phyloP scores from a whole-genome alignment of 805 yeast genomes.

The Ogataea angusta region DNA sequence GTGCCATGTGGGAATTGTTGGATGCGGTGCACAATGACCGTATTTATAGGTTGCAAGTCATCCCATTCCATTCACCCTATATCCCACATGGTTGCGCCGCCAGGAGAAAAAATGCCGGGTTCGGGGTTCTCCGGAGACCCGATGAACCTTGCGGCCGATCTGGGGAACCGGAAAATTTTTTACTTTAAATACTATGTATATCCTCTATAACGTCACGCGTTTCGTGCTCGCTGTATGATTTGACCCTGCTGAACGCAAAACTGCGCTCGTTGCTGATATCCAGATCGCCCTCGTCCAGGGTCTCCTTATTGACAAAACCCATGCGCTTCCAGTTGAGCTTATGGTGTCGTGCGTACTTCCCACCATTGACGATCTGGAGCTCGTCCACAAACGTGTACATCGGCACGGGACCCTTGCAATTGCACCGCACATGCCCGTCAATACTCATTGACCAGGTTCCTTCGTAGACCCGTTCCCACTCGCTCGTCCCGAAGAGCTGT shows the following conservation, averaged over 20 bases:
- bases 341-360: slow-evolving; percentile 57
- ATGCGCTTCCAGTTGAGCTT: slow-evolving; percentile 70
- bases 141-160: slow-evolving; percentile 9
- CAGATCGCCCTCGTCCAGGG: slow-evolving; percentile 33
- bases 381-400: slow-evolving; percentile 63
- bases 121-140: slow-evolving; percentile 13
- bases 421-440: slow-evolving; percentile 51
- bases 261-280: slow-evolving; percentile 70
- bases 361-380: slow-evolving; percentile 56
- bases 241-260: slow-evolving; percentile 69
- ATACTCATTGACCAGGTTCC: slow-evolving; percentile 60
- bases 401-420: slow-evolving; percentile 55
- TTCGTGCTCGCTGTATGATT: slow-evolving; percentile 3
- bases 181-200: not conserved
- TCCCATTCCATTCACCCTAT: slow-evolving; percentile 13
- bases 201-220: not conserved
- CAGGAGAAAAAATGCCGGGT: slow-evolving; percentile 2
- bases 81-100: slow-evolving; percentile 9
- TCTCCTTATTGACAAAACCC: slow-evolving; percentile 39
- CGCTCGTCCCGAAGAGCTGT: slow-evolving; percentile 22
- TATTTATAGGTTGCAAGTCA: slow-evolving; percentile 3
- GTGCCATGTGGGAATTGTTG: slow-evolving; percentile 18
- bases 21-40: not conserved
- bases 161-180: slow-evolving; percentile 7
- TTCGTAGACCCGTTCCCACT: slow-evolving; percentile 35